Conservation (phyloP, 805 yeast genomes). For the Saturnispora sanitii region DNA sequence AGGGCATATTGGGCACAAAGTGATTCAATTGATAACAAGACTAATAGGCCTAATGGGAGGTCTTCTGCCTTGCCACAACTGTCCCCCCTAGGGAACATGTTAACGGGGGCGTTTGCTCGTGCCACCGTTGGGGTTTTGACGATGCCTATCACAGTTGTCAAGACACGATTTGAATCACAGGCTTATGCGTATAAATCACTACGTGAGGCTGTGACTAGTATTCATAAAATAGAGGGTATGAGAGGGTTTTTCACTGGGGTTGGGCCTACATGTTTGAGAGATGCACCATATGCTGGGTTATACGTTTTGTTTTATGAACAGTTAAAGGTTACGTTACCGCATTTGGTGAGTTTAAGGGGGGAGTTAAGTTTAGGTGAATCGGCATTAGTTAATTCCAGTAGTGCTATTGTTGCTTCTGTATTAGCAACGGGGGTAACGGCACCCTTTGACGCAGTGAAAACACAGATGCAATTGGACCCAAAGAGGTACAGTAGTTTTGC, state of each 20-base stretch:
- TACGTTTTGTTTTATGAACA: slow-evolving; percentile 81
- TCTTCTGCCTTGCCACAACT: slow-evolving; percentile 58
- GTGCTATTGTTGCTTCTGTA: slow-evolving; percentile 76
- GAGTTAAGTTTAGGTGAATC: slow-evolving; percentile 10
- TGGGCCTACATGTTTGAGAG: slow-evolving; percentile 78
- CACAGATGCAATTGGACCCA: slow-evolving; percentile 75
- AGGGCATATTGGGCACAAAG: slow-evolving; percentile 29
- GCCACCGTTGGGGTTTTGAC: slow-evolving; percentile 76
- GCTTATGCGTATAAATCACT: slow-evolving; percentile 61
- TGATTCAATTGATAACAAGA: neutral
- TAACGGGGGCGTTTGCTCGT: slow-evolving; percentile 71
- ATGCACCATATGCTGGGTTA: slow-evolving; percentile 94
- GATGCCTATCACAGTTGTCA: slow-evolving; percentile 90
- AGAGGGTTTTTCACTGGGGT: slow-evolving; percentile 79
- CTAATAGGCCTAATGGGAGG: slow-evolving; percentile 1
- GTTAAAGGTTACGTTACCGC: slow-evolving; percentile 49
- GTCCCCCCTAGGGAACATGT: slow-evolving; percentile 55
- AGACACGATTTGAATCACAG: slow-evolving; percentile 82
- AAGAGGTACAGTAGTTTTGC: slow-evolving; percentile 32
- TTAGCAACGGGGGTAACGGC: slow-evolving; percentile 81
- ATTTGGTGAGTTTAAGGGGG: slow-evolving; percentile 19
- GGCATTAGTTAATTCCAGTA: slow-evolving; percentile 53
- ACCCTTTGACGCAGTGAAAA: slow-evolving; percentile 91
- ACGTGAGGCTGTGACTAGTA: slow-evolving; percentile 46
- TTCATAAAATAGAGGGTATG: slow-evolving; percentile 42